These are phyloP conservation scores for Tillandsia leiboldiana DNA, from an alignment of 176 grass and related monocot genomes.

Conservation along the genomic window DNA sequence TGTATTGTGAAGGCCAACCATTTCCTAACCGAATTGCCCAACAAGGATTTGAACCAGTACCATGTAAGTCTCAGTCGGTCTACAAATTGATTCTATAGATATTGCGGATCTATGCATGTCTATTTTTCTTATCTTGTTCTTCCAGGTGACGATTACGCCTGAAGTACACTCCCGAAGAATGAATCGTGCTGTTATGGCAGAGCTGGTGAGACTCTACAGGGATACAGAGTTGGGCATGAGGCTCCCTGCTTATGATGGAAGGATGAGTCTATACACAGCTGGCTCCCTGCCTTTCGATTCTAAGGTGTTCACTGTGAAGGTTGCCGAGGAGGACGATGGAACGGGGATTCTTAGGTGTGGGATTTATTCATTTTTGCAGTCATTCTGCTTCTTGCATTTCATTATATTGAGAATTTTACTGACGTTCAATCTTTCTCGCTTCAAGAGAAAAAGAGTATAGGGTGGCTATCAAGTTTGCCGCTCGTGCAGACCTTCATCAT, in stretches of 20 bases:
- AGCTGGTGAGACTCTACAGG: conserved; percentile 48
- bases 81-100: neutral
- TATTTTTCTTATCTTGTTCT: conserved; percentile 2
- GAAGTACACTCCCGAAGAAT: conserved; percentile 62
- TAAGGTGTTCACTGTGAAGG: conserved; percentile 74
- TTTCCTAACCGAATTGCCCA: conserved; percentile 51
- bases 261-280: conserved; percentile 90
- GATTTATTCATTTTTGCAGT: neutral
- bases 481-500: conserved; percentile 86
- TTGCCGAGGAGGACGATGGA: conserved; percentile 57
- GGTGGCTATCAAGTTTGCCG: conserved; percentile 90
- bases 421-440: neutral
- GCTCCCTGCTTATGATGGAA: conserved; percentile 87
- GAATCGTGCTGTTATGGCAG: conserved; percentile 26
- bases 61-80: conserved; percentile 32
- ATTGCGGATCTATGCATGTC: neutral
- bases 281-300: conserved; percentile 61
- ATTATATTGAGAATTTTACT: neutral
- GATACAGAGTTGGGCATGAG: conserved; percentile 58
- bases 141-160: conserved; percentile 78
- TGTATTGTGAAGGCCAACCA: conserved; percentile 68
- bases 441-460: conserved; percentile 81
- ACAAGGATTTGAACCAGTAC: conserved; percentile 64
- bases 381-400: neutral
- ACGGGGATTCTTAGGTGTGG: conserved; percentile 52